Percentiles rank a stretch among this genome's conserved stretches.
These are phyloP conservation scores for Blastobotrys robertii DNA, from an alignment of 805 yeast species.

Conservation along the genomic window DNA sequence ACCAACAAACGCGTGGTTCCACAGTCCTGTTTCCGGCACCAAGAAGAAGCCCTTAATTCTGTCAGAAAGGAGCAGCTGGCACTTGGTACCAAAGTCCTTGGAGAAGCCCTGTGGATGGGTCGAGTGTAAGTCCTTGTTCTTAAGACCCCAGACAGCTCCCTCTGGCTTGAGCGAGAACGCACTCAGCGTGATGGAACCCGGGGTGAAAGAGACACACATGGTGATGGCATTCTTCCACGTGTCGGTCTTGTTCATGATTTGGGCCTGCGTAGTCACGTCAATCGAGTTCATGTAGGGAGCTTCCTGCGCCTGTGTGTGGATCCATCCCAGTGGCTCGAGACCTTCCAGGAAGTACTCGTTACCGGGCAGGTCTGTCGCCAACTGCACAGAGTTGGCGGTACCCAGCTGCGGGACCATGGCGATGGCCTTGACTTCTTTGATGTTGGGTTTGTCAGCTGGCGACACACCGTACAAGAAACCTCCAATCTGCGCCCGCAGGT, in stretches of 20 bases:
- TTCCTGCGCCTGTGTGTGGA: constrained; percentile 79
- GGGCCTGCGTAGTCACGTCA: constrained; percentile 57
- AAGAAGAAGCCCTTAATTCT: constrained; percentile 70
- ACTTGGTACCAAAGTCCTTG: constrained; percentile 45
- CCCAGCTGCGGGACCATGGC: constrained; percentile 88
- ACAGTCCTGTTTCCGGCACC: constrained; percentile 73
- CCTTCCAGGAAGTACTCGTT: constrained; percentile 35
- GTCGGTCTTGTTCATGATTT: constrained; percentile 26
- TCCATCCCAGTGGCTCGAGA: constrained; percentile 81
- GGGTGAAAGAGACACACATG: constrained; percentile 59
- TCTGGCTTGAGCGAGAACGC: constrained; percentile 51
- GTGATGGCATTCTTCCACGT: constrained; percentile 43
- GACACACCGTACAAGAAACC: constrained; percentile 75
- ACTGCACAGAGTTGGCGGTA: constrained; percentile 50
- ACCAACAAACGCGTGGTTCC: constrained; percentile 91
- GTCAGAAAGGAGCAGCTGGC: constrained; percentile 68
- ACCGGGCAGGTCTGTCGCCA: constrained; percentile 40
- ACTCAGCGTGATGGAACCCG: constrained; percentile 75
- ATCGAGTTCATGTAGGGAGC: constrained; percentile 51
- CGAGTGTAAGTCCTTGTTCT: constrained; percentile 47
- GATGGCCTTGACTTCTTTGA: constrained; percentile 68
- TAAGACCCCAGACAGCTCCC: constrained; percentile 72
- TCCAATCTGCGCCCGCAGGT: constrained; percentile 71
- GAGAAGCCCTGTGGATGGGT: constrained; percentile 59
- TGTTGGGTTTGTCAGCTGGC: constrained; percentile 57